Evolutionary conservation across 495 filamentous ascomycete species (phyloP).

Genomic region (Cenococcum geophilum): DNA sequence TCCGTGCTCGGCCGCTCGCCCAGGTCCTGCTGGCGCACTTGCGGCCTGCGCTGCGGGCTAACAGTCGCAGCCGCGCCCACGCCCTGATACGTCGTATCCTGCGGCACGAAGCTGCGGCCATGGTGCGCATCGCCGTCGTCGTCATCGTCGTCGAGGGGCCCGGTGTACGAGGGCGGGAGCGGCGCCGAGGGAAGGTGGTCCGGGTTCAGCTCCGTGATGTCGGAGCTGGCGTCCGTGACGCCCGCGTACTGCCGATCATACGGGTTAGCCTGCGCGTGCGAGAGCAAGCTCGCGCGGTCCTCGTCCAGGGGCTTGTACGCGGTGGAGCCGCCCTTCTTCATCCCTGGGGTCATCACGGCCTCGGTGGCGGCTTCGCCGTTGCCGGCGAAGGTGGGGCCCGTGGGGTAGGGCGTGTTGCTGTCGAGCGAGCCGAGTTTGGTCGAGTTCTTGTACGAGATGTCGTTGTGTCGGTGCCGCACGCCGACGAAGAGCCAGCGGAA

Average conservation of each 20-base stretch:
- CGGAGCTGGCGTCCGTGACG: neutral
- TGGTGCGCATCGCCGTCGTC: neutral
- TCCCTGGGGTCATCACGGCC: neutral
- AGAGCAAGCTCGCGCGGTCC: constrained; percentile 6
- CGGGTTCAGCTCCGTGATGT: neutral
- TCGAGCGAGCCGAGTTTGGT: neutral
- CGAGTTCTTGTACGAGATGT: constrained; percentile 49
- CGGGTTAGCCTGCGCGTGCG: constrained; percentile 9
- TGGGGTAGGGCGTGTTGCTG: neutral
- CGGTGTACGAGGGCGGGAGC: neutral
- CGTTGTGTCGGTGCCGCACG: constrained; percentile 49
- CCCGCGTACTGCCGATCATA: neutral
- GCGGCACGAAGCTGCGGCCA: neutral
- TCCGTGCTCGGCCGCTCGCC: neutral
- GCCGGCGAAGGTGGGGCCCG: neutral
- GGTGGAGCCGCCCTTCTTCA: neutral
- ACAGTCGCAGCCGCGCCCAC: neutral
- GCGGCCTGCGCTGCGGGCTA: neutral
- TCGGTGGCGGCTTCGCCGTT: neutral
- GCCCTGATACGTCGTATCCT: neutral
- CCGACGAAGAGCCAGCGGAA: constrained; percentile 79
- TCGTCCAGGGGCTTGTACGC: neutral
- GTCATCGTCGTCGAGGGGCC: neutral
- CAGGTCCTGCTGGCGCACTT: neutral
- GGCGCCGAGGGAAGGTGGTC: neutral